Evolutionary conservation across 2,329 filamentous ascomycete species (phyloP), one percentile per base, ranked within the genome.

Genomic region (Colletotrichum higginsianum): DNA sequence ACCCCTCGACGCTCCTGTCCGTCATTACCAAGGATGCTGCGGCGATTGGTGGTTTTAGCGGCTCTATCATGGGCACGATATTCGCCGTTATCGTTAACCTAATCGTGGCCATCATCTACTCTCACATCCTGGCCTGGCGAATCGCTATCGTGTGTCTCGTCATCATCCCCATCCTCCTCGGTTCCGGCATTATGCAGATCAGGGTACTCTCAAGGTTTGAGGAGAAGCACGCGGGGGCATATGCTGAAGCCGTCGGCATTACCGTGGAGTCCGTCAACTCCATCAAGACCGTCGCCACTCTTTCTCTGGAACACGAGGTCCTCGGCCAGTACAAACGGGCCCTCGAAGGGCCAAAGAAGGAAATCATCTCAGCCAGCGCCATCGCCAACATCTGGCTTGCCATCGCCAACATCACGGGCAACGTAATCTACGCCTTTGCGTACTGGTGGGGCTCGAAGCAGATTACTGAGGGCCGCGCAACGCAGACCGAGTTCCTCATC

Each of bases 381-480:
- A 84, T 84, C 73, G 86, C 87, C 49, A 91, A 90, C 77, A 78
- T 91, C 16, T 91, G 88, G 84, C 85, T 91, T 9, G 89, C 90
- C 2, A 82, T 91, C 46, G 86, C 89, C 18, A 88, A 90, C 77
- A 88, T 86, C 74, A 83, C 88, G 12, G 88, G 90, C 23, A 92
- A 92, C 76, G 85, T 93, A 61, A 89, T 94, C 35, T 93, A 94
- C 76, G 91, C 92, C 0, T 87, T 95, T 65, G 91, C 92, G 0
- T 95, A 94, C 80, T 95, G 92, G 92, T 95, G 93, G 92, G 93
- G 93, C 4, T 87, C 92, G 0, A 91, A 89, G 75, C 89, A 90
- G 73, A 93, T 95, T 71, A 87, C 91, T 62, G 85, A 87, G 52
- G 92, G 92, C 5, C 83, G 89, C 67, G 92, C 92, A 75, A 85